phyloP scores from a whole-genome alignment of 495 filamentous ascomycete genomes.

The Daldinia childiae region DNA sequence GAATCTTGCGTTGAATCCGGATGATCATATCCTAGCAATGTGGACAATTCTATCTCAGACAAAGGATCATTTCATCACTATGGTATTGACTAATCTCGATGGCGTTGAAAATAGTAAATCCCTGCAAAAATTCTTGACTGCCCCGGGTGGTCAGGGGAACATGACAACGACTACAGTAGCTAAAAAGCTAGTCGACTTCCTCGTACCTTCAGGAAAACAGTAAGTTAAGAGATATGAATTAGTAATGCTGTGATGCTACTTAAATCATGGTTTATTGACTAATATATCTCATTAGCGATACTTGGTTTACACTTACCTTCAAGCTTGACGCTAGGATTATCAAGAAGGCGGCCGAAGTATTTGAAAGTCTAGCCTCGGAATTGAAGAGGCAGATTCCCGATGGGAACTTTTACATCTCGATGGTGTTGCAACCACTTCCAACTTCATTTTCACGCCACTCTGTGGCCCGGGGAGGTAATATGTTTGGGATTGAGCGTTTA shows the following conservation, averaged over 20 bases:
- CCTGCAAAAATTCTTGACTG: slow-evolving; percentile 27
- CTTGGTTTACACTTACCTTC: slow-evolving; percentile 46
- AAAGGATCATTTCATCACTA: slow-evolving; percentile 9
- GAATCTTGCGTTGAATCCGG: slow-evolving; percentile 15
- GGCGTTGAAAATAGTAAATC: slow-evolving; percentile 35
- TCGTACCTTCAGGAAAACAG: slow-evolving; percentile 19
- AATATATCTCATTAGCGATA: slow-evolving; percentile 28
- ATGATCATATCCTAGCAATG: slow-evolving; percentile 18
- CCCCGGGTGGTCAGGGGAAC: slow-evolving; percentile 32
- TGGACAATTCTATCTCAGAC: slow-evolving; percentile 8
- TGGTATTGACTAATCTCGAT: slow-evolving; percentile 39
- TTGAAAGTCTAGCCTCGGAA: slow-evolving; percentile 37
- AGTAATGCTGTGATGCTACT: no score
- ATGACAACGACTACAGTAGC: slow-evolving; percentile 40
- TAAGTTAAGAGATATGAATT: slow-evolving; percentile 1
- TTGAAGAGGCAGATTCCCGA: slow-evolving; percentile 36
- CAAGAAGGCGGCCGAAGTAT: slow-evolving; percentile 28
- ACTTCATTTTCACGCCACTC: slow-evolving; percentile 52
- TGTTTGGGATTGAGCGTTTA: slow-evolving; percentile 58
- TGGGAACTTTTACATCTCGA: slow-evolving; percentile 50
- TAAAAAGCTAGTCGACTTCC: slow-evolving; percentile 33
- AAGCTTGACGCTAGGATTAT: slow-evolving; percentile 44
- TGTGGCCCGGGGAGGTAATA: slow-evolving; percentile 60
- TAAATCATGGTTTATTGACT: background rate
- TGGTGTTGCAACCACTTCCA: slow-evolving; percentile 61